These are phyloP conservation scores for Exophiala oligosperma DNA, from an alignment of 2,329 filamentous ascomycete genomes.

Conservation along the genomic window DNA sequence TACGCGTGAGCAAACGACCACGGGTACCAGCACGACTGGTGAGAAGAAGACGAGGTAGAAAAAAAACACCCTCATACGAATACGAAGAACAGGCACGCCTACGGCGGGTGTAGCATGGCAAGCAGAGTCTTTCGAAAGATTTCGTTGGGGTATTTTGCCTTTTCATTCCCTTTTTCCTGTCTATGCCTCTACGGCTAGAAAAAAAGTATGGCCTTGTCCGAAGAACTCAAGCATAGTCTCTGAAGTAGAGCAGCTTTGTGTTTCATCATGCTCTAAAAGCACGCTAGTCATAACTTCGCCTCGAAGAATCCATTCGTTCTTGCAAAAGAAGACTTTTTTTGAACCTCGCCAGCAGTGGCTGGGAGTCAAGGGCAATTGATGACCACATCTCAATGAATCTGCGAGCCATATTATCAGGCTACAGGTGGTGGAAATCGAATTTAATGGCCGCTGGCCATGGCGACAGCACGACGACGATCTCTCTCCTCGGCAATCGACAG, in stretches of 20 bases:
- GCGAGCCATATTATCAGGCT: background rate
- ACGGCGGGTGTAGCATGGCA: too few relatives aligned
- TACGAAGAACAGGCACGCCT: too few relatives aligned
- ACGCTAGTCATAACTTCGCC: too few relatives aligned
- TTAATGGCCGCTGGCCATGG: constrained; percentile 11
- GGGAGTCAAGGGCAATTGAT: too few relatives aligned
- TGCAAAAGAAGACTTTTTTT: background rate
- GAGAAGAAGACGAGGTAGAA: constrained; percentile 3
- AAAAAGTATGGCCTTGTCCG: background rate
- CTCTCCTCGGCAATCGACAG: constrained; percentile 98
- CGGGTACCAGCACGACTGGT: constrained; percentile 3
- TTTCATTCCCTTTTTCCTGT: background rate
- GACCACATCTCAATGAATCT: too few relatives aligned
- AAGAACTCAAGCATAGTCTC: too few relatives aligned
- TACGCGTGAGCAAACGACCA: background rate
- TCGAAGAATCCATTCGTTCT: background rate
- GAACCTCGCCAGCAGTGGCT: constrained; percentile 4
- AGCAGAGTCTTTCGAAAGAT: background rate
- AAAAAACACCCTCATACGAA: background rate
- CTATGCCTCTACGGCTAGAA: background rate
- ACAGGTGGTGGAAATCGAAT: background rate
- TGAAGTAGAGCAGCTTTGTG: too few relatives aligned
- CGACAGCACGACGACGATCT: constrained; percentile 84
- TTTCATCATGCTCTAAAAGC: too few relatives aligned
- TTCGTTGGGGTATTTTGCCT: background rate